These are phyloP conservation scores for Artemisia argyi DNA, from an alignment of 129 eudicot genomes.

Conservation along the genomic window DNA sequence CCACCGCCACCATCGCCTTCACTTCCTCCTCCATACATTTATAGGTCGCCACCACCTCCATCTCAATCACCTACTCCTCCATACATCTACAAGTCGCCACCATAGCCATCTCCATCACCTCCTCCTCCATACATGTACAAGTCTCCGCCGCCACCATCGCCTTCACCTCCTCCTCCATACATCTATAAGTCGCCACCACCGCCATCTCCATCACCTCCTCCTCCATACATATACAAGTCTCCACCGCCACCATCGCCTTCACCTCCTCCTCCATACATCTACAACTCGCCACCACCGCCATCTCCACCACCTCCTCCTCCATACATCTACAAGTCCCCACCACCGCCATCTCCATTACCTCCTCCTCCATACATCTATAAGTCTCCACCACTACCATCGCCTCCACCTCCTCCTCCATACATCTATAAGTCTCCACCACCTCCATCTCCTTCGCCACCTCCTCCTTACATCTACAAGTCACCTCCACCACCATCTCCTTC, in stretches of 20 bases:
- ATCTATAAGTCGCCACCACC: conserved; percentile 4
- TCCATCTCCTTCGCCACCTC: no score
- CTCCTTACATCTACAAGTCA: no score
- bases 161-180: background rate
- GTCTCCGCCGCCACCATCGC: conserved; percentile 9
- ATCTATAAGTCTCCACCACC: conserved; percentile 4
- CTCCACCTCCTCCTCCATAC: background rate
- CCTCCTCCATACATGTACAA: conserved; percentile 4
- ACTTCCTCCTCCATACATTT: conserved; percentile 16
- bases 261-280: conserved; percentile 5
- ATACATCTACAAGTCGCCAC: conserved; percentile 1
- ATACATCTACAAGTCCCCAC: background rate
- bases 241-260: conserved; percentile 9
- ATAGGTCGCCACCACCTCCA: conserved; percentile 19
- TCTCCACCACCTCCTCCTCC: conserved; percentile 21
- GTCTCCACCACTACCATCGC: conserved; percentile 7
- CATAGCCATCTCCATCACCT: conserved; percentile 8
- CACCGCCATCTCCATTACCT: conserved; percentile 4
- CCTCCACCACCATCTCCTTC: no score
- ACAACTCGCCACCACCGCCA: conserved; percentile 13
- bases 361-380: conserved; percentile 10
- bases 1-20: conserved; percentile 10
- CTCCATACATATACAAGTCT: background rate
- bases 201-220: conserved; percentile 15
- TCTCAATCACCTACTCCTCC: conserved; percentile 12